phyloP scores from a whole-genome alignment of 768 basidiomycete genomes.

The Mycena albidolilacea region DNA sequence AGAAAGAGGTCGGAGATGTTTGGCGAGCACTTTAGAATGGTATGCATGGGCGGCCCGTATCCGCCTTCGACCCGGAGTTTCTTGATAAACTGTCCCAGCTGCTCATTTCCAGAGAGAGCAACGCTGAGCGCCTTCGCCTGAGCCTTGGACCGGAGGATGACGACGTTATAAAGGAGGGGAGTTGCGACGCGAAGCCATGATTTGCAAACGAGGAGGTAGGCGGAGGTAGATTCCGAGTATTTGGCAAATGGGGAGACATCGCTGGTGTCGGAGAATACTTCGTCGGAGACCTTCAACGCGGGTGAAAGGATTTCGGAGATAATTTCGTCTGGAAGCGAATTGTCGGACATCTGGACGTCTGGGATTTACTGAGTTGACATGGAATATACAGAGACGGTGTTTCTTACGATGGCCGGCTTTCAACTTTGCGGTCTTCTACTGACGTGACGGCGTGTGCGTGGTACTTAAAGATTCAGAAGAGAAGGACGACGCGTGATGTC shows the following conservation, averaged over 20 bases:
- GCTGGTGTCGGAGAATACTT: conserved; percentile 35
- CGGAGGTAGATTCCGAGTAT: no score
- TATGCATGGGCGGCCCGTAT: no score
- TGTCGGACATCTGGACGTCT: conserved; percentile 3
- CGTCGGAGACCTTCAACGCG: conserved; percentile 40
- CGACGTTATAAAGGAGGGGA: conserved; percentile 45
- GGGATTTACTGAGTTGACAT: background rate
- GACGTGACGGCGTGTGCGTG: background rate
- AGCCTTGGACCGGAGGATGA: conserved; percentile 39
- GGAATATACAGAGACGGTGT: background rate
- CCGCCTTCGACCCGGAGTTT: no score
- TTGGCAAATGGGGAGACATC: conserved; percentile 35
- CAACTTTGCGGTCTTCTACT: background rate
- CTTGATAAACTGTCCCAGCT: no score
- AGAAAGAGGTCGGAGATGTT: background rate
- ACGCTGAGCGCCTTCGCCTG: no score
- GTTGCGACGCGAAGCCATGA: conserved; percentile 48
- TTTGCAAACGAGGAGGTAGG: conserved; percentile 40
- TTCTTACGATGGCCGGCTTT: background rate
- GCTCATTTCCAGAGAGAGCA: no score
- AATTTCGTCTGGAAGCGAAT: conserved; percentile 43
- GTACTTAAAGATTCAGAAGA: no score
- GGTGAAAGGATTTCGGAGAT: conserved; percentile 41
- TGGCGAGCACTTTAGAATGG: no score
- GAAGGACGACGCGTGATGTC: background rate